Conservation (phyloP, 169 alveolate genomes). For the Eimeria nieschulzi region DNA sequence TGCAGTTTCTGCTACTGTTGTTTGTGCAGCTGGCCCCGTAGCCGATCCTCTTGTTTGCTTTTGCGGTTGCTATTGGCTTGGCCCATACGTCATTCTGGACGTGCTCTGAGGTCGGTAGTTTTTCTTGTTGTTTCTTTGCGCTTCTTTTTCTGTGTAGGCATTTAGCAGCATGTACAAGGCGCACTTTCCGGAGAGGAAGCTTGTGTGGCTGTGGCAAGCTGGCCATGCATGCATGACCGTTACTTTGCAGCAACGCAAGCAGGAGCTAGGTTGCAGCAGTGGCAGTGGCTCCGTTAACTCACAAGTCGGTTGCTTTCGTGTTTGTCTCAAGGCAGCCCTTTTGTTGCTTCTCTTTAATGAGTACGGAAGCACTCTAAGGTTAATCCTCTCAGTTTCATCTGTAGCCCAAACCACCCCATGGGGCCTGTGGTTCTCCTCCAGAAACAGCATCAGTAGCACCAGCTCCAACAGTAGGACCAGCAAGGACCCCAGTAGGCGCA, state of each 20-base stretch:
- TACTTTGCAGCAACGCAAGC: neutral
- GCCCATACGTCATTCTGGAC: neutral
- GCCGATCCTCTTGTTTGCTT: neutral
- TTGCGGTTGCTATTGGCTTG: neutral
- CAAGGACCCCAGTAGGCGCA: too few species aligned
- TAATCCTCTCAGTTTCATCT: too few species aligned
- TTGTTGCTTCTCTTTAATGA: slow-evolving; percentile 55
- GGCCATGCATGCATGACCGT: slow-evolving; percentile 58
- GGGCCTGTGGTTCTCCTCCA: too few species aligned
- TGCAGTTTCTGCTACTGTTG: neutral
- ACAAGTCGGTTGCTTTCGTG: slow-evolving; percentile 22
- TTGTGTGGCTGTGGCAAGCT: slow-evolving; percentile 51
- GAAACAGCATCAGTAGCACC: too few species aligned
- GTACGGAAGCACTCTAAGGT: neutral
- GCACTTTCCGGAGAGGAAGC: slow-evolving; percentile 57
- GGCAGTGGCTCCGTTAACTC: neutral
- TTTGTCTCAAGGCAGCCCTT: slow-evolving; percentile 36
- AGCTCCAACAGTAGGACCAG: too few species aligned
- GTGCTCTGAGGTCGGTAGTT: neutral
- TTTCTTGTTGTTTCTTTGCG: neutral
- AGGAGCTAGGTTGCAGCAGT: neutral
- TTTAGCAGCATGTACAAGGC: slow-evolving; percentile 54
- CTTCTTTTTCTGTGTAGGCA: slow-evolving; percentile 3
- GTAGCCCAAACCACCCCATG: too few species aligned
- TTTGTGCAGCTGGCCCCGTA: neutral